Evolutionary conservation across 176 grass and related monocot species (phyloP).

Genomic region (Pharus latifolius): DNA sequence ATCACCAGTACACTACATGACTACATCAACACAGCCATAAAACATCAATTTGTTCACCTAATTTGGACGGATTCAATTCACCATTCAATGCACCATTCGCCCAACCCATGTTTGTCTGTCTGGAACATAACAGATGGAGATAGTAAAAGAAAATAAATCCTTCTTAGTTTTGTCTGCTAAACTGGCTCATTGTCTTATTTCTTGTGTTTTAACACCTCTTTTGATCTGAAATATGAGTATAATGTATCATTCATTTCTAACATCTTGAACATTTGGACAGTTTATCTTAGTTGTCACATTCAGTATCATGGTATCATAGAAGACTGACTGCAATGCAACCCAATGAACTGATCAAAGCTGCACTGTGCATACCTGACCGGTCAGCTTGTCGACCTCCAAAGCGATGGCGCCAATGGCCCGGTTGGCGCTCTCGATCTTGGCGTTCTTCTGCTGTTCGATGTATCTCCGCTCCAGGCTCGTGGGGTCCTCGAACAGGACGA

Average conservation of each 20-base stretch:
- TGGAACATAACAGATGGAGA: background rate
- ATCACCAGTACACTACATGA: background rate
- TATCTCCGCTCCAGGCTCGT: constrained; percentile 62
- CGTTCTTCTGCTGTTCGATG: constrained; percentile 63
- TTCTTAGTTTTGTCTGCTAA: background rate
- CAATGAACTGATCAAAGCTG: background rate
- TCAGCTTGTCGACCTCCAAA: constrained; percentile 78
- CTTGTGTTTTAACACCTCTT: no score
- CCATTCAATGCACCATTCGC: constrained; percentile 24
- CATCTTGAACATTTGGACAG: no score
- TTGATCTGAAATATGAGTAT: no score
- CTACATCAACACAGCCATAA: constrained; percentile 2
- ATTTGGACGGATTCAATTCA: constrained; percentile 13
- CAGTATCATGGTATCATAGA: no score
- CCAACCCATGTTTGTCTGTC: constrained; percentile 15
- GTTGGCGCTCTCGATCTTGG: constrained; percentile 56
- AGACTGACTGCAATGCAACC: no score
- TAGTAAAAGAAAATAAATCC: background rate
- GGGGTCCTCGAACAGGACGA: constrained; percentile 60
- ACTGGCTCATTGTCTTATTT: background rate
- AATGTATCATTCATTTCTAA: no score
- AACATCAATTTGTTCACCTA: constrained; percentile 33
- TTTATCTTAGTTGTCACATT: no score
- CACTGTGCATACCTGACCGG: constrained; percentile 49
- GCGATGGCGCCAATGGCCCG: constrained; percentile 61